phyloP scores from a whole-genome alignment of 1,284 basidiomycete species.

The Moniliella sp. region DNA sequence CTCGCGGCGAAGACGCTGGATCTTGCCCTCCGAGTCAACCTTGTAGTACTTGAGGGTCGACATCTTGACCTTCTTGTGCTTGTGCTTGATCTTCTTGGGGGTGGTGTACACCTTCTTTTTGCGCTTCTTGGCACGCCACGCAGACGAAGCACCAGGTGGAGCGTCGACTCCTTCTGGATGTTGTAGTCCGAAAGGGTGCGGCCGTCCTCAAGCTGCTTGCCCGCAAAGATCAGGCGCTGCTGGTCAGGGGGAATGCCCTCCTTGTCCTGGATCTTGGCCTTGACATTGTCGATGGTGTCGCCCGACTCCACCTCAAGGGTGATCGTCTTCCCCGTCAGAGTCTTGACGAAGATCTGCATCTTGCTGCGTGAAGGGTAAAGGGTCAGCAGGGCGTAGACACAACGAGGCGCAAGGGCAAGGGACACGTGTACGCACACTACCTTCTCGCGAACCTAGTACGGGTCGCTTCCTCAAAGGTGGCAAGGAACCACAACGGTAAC shows the following conservation, averaged over 20 bases:
- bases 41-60: constrained; percentile 98
- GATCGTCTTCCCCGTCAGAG: constrained; percentile 35
- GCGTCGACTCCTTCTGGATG: constrained; percentile 47
- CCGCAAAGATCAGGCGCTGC: constrained; percentile 91
- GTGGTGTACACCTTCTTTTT: constrained; percentile 98
- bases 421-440: too few relatives aligned
- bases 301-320: constrained; percentile 36
- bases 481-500: too few relatives aligned
- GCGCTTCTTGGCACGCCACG: constrained; percentile 94
- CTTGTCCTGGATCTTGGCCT: constrained; percentile 40
- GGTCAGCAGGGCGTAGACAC: too few relatives aligned
- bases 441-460: too few relatives aligned
- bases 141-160: constrained; percentile 38
- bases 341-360: constrained; percentile 31
- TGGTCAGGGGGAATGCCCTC: constrained; percentile 74
- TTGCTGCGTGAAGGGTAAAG: too few relatives aligned
- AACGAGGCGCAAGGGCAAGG: too few relatives aligned
- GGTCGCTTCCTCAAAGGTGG: too few relatives aligned
- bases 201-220: constrained; percentile 61
- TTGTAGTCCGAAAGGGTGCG: constrained; percentile 45
- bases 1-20: constrained; percentile 93
- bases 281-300: constrained; percentile 34
- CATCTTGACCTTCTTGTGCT: constrained; percentile 98
- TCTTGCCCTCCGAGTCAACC: constrained; percentile 95
- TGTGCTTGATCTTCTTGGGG: constrained; percentile 99